Percentiles rank a stretch among this genome's conserved stretches.
Conservation (phyloP, 345 rosid species). For the Trapa incisa region DNA sequence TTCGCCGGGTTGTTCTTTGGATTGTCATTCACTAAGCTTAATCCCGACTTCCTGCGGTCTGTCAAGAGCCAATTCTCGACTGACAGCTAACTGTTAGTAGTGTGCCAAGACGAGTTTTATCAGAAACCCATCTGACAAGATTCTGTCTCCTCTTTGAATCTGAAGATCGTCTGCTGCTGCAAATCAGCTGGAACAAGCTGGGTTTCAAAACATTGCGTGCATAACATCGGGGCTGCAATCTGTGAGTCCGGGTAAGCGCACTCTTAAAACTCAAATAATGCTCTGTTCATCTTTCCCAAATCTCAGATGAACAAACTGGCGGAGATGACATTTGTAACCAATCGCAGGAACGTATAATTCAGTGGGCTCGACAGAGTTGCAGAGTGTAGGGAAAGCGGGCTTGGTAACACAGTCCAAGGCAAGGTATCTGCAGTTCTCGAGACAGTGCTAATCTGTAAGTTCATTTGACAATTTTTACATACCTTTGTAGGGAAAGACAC, state of each 20-base stretch:
- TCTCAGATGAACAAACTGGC: not conserved
- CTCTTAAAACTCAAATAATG: not conserved
- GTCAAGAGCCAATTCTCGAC: constrained; percentile 50
- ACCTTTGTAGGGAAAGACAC: not conserved
- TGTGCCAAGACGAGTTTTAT: constrained; percentile 52
- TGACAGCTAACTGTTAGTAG: constrained; percentile 62
- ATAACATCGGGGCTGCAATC: constrained; percentile 81
- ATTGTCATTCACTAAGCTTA: constrained; percentile 64
- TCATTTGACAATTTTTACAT: not conserved
- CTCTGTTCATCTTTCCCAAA: not conserved
- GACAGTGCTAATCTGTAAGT: constrained; percentile 71
- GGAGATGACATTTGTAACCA: too few relatives aligned
- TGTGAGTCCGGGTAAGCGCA: constrained; percentile 57
- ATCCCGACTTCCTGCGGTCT: constrained; percentile 57
- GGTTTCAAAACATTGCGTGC: constrained; percentile 61
- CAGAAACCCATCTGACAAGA: not conserved
- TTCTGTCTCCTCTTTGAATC: constrained; percentile 8
- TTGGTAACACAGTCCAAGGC: constrained; percentile 80
- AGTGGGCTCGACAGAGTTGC: constrained; percentile 54
- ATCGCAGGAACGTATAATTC: constrained; percentile 65
- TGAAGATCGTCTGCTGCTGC: constrained; percentile 87
- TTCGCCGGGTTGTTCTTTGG: constrained; percentile 87
- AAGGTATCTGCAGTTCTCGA: constrained; percentile 86
- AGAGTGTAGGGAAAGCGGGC: constrained; percentile 89
- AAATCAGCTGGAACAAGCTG: constrained; percentile 56